phyloP scores from a whole-genome alignment of 257 asterid species.

The Fraxinus quadrangulata region DNA sequence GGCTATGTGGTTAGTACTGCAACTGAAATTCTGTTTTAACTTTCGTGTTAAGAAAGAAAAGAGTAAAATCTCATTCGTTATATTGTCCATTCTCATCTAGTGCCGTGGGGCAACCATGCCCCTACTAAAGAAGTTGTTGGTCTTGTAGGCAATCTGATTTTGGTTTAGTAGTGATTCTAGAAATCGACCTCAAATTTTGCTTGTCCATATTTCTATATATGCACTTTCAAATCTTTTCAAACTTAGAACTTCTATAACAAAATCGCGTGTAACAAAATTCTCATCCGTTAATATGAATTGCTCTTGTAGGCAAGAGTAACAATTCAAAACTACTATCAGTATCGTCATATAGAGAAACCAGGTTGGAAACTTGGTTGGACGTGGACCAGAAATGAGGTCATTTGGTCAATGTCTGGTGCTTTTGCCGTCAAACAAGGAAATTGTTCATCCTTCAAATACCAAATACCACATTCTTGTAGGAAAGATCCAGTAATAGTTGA shows the following conservation, averaged over 20 bases:
- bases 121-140: no score
- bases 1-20: conserved; percentile 59
- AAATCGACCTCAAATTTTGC: background rate
- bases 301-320: conserved; percentile 58
- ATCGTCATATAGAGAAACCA: conserved; percentile 61
- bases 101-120: no score
- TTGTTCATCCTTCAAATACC: conserved; percentile 50
- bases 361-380: conserved; percentile 81
- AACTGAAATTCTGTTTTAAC: background rate
- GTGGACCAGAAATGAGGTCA: conserved; percentile 54
- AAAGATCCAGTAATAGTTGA: conserved; percentile 49
- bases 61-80: background rate
- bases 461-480: conserved; percentile 62
- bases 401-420: conserved; percentile 67
- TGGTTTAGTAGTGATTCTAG: background rate
- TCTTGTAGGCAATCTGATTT: no score
- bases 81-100: no score
- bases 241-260: background rate
- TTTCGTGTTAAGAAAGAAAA: background rate
- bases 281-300: background rate
- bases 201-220: background rate
- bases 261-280: background rate
- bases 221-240: background rate
- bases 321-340: conserved; percentile 64
- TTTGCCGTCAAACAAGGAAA: conserved; percentile 59